Conservation (phyloP, 176 grass and related monocot genomes). For the Aegilops bicornis region DNA sequence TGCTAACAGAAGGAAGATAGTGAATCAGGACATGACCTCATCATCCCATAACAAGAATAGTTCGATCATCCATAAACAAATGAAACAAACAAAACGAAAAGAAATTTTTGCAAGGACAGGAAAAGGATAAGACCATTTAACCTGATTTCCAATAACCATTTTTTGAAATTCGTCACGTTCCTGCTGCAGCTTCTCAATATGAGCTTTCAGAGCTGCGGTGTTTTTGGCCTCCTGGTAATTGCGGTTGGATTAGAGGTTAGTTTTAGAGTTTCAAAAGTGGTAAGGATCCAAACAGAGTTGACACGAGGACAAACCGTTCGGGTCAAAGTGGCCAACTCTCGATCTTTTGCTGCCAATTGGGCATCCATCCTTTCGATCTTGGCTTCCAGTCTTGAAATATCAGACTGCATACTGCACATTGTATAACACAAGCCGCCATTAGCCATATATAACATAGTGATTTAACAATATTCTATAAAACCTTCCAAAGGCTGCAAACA, state of each 20-base stretch:
- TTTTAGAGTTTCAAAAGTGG: neutral
- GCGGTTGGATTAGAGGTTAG: constrained; percentile 18
- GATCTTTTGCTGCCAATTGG: constrained; percentile 88
- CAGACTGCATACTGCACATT: constrained; percentile 75
- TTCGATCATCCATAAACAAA: neutral
- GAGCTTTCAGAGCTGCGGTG: constrained; percentile 77
- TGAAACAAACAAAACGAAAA: constrained; percentile 5
- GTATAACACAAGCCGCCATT: constrained; percentile 29
- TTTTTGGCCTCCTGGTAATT: constrained; percentile 86
- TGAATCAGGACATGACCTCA: constrained; percentile 12
- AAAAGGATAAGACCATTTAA: constrained; percentile 22
- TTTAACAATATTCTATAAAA: constrained; percentile 17
- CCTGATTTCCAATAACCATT: constrained; percentile 99
- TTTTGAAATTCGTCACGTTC: constrained; percentile 98
- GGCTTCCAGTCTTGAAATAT: constrained; percentile 90
- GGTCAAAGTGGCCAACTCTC: constrained; percentile 88
- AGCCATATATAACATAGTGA: constrained; percentile 3
- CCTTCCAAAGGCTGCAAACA: constrained; percentile 13
- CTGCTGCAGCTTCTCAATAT: constrained; percentile 95
- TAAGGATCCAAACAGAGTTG: constrained; percentile 17
- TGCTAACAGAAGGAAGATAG: constrained; percentile 56
- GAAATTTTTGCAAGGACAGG: neutral
- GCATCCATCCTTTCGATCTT: constrained; percentile 99
- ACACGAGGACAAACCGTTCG: constrained; percentile 53
- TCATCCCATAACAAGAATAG: neutral